phyloP scores from a whole-genome alignment of 2,329 filamentous ascomycete genomes.

The Aspergillus calidoustus region DNA sequence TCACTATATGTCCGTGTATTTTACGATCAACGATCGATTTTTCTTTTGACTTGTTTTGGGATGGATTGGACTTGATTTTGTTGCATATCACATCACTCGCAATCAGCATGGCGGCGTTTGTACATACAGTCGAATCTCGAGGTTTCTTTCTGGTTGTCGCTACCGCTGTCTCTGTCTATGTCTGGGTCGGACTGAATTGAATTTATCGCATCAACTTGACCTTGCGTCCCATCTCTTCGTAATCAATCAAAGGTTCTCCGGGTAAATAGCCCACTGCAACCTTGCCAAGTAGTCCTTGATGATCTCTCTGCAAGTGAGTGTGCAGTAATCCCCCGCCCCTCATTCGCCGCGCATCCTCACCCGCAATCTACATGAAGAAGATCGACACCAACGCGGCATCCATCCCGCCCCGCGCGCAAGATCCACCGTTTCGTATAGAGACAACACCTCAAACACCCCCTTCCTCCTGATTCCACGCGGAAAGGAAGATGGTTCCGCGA shows the following conservation, averaged over 20 bases:
- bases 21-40: background rate
- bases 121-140: background rate
- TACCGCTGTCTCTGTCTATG: no score
- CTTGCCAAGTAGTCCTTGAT: background rate
- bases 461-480: background rate
- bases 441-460: background rate
- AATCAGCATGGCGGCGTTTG: background rate
- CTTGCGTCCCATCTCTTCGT: background rate
- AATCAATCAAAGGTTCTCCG: background rate
- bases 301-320: background rate
- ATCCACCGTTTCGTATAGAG: slow-evolving; percentile 7
- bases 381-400: background rate
- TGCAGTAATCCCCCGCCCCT: background rate
- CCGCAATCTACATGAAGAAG: background rate
- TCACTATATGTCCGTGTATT: background rate
- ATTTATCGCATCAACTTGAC: background rate
- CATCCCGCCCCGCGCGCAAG: background rate
- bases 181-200: background rate
- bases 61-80: background rate
- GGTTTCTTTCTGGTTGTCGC: no score
- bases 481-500: background rate
- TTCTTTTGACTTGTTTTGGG: background rate
- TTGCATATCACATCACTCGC: background rate
- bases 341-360: background rate
- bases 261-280: background rate